A percentile compares a stretch with the other conserved stretches of the same genome.
Conservation (phyloP, 1,284 basidiomycete genomes). For the Cryptococcus amylolentus region DNA sequence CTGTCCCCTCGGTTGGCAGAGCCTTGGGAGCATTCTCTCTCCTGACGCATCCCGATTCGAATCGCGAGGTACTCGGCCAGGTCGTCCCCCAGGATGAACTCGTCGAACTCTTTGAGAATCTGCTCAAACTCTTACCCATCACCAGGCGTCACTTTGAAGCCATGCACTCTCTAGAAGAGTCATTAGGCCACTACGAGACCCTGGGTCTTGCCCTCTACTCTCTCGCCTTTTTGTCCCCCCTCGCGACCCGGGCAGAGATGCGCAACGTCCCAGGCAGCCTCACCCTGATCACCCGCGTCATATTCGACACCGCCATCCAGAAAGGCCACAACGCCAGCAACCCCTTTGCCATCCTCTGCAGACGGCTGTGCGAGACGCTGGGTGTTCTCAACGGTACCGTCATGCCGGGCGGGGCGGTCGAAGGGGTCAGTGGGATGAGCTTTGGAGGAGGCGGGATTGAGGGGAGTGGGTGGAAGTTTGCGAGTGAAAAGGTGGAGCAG, state of each 20-base stretch:
- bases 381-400: constrained; percentile 70
- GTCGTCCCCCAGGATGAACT: constrained; percentile 60
- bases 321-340: constrained; percentile 54
- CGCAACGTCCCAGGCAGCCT: constrained; percentile 54
- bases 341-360: constrained; percentile 62
- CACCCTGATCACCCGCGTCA: constrained; percentile 49
- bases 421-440: constrained; percentile 56
- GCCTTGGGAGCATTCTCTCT: constrained; percentile 80
- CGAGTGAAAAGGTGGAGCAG: constrained; percentile 63
- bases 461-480: constrained; percentile 73
- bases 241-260: constrained; percentile 65
- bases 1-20: constrained; percentile 38
- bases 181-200: constrained; percentile 76
- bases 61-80: constrained; percentile 68
- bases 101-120: constrained; percentile 62
- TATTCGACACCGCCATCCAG: constrained; percentile 42
- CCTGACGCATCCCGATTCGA: constrained; percentile 70
- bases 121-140: constrained; percentile 79
- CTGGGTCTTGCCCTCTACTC: constrained; percentile 77
- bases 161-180: constrained; percentile 58
- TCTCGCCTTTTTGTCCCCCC: constrained; percentile 76
- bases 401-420: constrained; percentile 23
- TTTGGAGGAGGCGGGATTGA: constrained; percentile 56
- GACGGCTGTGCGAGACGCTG: constrained; percentile 76
- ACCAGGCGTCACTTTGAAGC: constrained; percentile 68